A percentile compares a stretch with the other conserved stretches of the same genome.
Evolutionary conservation across 192 early-diverging fungal genomes (phyloP).

Genomic region (Backusella parvicylindrica): DNA sequence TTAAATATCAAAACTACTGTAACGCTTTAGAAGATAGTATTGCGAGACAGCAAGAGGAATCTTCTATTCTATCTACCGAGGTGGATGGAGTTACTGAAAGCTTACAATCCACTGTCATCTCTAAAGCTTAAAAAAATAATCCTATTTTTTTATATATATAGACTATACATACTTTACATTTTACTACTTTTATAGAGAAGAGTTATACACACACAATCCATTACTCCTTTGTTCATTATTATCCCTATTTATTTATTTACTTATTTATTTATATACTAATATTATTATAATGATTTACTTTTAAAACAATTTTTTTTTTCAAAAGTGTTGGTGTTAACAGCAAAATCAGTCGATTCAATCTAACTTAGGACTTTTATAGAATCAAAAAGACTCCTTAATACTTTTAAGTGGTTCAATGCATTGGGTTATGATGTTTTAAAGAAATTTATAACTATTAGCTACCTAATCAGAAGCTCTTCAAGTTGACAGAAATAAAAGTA

Average conservation of each 20-base stretch:
- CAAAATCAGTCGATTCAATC: no score
- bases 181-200: not conserved
- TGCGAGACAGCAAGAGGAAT: not conserved
- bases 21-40: constrained; percentile 61
- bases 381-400: no score
- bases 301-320: not conserved
- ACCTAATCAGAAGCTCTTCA: no score
- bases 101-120: not conserved
- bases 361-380: no score
- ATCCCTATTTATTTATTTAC: not conserved
- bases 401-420: no score
- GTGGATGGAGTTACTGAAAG: not conserved
- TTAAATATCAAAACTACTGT: constrained; percentile 81
- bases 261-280: not conserved
- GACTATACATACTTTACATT: not conserved
- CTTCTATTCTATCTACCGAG: not conserved
- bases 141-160: not conserved
- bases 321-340: no score
- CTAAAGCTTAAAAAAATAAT: not conserved
- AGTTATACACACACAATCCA: not conserved
- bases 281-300: not conserved
- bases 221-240: not conserved
- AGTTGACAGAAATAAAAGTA: no score
- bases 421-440: no score
- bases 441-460: no score